Base-by-base conservation (phyloP, 1,284 basidiomycete genomes). In the Trametes polyzona region DNA sequence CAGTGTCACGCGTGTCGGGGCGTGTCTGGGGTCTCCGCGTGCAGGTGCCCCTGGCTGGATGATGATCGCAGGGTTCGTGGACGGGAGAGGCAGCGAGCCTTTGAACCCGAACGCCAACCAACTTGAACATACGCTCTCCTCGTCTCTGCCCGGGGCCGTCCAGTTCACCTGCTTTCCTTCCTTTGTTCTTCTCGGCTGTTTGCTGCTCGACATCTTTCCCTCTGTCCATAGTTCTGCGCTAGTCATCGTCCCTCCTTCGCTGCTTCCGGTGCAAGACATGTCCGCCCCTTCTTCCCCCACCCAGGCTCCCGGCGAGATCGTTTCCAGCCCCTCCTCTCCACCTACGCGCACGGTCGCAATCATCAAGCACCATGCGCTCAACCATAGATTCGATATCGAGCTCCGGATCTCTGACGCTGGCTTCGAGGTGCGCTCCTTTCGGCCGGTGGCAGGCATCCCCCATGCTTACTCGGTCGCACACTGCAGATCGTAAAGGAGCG, bases 401-500 rank as follows among this genome's bases (percentile, higher is more conserved):
- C 81, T 78, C 39, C 78, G 85, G 39, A 90, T 92, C 59, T 80
- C 86, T 57, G 87, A 87, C 71, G 86, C 88, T 39, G 83, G 83
- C 67, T 91, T 92, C 60, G 89, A 92, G 81, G 89, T 90, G 29
- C 57, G 80, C 65, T 8, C 10, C 10, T 7, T 29, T 14, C 27
- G 9, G 10, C 30, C 6, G 4, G 29, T 19, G 5, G 29, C 27
- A 46, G 5, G 2, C 23, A 14, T 14, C 11, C 14, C 26, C 27
- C 26, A 47, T 33, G 30, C 47, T 50, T 19, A 40, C 29, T 29
- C 19, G 6, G 37, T 17, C 27, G 3, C 16, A 9, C 33, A 29
- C n/a, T 21, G 24, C 58, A 90, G 88, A 90, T 92, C 66, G 84
- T 90, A 52, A 92, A 92, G 71, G 89, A 92, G 72, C 76, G 89